Evolutionary conservation across 495 filamentous ascomycete species (phyloP), one percentile per base, ranked within the genome.

Genomic region (Penicillium tannophilum): DNA sequence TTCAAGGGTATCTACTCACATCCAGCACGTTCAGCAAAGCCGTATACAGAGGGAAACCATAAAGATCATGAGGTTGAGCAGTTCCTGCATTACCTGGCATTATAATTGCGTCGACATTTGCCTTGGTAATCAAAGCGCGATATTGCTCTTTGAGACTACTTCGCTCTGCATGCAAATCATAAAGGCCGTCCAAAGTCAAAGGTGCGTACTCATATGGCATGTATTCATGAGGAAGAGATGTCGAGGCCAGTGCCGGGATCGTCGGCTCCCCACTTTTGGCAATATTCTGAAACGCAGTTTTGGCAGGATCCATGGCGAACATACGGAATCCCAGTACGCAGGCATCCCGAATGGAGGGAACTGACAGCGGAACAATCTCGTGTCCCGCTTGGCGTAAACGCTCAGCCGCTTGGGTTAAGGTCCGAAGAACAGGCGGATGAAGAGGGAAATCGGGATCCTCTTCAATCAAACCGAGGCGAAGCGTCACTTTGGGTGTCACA

Each of bases 291-390:
- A 65, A 56, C 7, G 59, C 42, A 1, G 63, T 68, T 2, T 49
- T 23, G 2, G 35, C 56, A 17, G 65, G 64, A 30, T 68, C 67
- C 59, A 68, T 61, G 16, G 54, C 41, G 36, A 68, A 70, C 33
- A 66, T 57, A 7, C 56, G 57, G 45, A 65, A 71, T 39, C 58
- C 50, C 31, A 66, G 19, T 0, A 19, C 36, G 31, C 47, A 60
- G 4, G 58, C 63, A 30, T 63, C 57, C 20, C 39, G 20, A 19
- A 66, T 51, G 3, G 55, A 59, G 0, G 52, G 50, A 0, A 41
- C 67, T 3, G 65, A 47, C 6, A 66, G n/a, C 8, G 17, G 52
- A 51, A 65, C 31, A 5, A 65, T 45, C 11, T 57, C 42, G 30
- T 68, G 63, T 2, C 64, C 64, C 4, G 61, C 52, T 11, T 10